Conservation (phyloP, 2,329 filamentous ascomycete species). For the Trichoderma simmonsii region DNA sequence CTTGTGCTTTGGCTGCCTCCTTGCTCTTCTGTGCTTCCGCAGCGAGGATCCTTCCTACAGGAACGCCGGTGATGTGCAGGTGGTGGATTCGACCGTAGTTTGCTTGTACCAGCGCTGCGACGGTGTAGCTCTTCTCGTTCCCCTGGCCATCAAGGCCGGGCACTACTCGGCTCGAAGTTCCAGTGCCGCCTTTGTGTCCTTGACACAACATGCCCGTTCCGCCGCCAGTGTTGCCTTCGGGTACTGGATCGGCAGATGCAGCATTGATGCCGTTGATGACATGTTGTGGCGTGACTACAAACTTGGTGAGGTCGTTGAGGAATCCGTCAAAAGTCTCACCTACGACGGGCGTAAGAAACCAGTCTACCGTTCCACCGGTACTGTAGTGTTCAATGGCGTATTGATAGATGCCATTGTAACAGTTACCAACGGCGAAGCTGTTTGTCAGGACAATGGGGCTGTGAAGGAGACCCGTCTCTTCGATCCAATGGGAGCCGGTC, state of each 20-base stretch:
- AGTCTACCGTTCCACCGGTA: slow-evolving; percentile 42
- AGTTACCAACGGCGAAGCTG: slow-evolving; percentile 51
- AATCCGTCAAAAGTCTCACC: slow-evolving; percentile 59
- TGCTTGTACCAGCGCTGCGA: slow-evolving; percentile 57
- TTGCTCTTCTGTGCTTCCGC: background rate
- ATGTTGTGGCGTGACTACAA: slow-evolving; percentile 49
- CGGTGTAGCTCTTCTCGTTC: slow-evolving; percentile 44
- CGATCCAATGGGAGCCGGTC: slow-evolving; percentile 56
- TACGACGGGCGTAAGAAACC: slow-evolving; percentile 54
- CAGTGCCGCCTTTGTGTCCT: slow-evolving; percentile 61
- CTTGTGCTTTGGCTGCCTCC: slow-evolving; percentile 34
- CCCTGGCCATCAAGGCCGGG: slow-evolving; percentile 32
- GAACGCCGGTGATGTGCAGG: slow-evolving; percentile 54
- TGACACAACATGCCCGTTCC: slow-evolving; percentile 64
- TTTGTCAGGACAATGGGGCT: slow-evolving; percentile 58
- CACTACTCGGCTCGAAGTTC: slow-evolving; percentile 49
- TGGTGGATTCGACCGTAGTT: slow-evolving; percentile 58
- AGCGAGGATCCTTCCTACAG: slow-evolving; percentile 53
- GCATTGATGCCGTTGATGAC: slow-evolving; percentile 51
- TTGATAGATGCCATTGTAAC: slow-evolving; percentile 49
- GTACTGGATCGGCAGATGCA: slow-evolving; percentile 47
- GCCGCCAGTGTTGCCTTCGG: slow-evolving; percentile 58
- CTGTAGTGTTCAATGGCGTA: slow-evolving; percentile 45
- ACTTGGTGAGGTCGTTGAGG: slow-evolving; percentile 52
- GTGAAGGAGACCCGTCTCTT: slow-evolving; percentile 54